phyloP scores from a whole-genome alignment of 495 filamentous ascomycete species.

The Rhypophila decipiens region DNA sequence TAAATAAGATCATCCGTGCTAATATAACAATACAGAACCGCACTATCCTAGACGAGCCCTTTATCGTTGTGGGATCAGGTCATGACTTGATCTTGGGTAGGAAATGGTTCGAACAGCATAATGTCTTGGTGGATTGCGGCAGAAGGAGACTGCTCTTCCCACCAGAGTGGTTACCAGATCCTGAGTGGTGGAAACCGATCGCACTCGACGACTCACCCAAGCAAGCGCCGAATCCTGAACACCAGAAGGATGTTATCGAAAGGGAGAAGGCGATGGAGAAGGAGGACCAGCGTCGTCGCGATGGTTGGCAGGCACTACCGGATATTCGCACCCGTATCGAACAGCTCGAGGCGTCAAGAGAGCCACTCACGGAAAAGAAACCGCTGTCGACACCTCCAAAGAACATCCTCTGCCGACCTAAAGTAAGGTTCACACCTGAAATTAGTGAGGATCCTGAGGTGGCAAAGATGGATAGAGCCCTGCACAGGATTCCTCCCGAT shows the following conservation, averaged over 20 bases:
- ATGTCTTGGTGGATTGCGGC: background rate
- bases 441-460: background rate
- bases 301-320: background rate
- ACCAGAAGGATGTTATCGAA: background rate
- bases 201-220: background rate
- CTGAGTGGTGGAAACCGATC: background rate
- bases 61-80: background rate
- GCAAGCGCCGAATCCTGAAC: background rate
- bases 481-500: background rate
- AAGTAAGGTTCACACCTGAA: too few species aligned
- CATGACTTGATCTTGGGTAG: background rate
- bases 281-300: background rate
- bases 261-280: background rate
- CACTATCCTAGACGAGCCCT: background rate
- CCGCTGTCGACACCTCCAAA: background rate
- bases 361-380: background rate
- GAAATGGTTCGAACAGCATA: background rate
- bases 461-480: background rate
- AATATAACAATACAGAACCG: background rate
- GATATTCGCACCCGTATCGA: background rate
- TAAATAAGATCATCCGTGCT: background rate
- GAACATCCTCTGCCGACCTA: too few species aligned
- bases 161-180: background rate
- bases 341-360: background rate
- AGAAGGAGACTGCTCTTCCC: background rate